A percentile compares a stretch with the other conserved stretches of the same genome.
Conservation (phyloP, 2,329 filamentous ascomycete species). For the Curvularia sp. region DNA sequence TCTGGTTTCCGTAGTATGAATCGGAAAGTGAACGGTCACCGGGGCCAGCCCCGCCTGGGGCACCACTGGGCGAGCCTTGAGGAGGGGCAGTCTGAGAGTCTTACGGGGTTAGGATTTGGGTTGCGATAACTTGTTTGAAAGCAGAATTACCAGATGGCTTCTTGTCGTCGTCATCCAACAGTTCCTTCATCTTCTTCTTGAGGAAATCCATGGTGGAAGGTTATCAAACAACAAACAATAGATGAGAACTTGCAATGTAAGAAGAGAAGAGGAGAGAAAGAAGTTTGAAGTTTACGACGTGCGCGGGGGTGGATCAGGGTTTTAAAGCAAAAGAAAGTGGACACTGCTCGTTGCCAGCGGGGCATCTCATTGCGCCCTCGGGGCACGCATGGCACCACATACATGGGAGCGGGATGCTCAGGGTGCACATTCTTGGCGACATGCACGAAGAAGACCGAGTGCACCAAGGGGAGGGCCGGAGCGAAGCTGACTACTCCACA, state of each 20-base stretch:
- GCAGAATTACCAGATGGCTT: conserved; percentile 37
- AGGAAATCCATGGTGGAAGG: conserved; percentile 52
- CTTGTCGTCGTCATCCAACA: conserved; percentile 51
- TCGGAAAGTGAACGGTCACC: conserved; percentile 33
- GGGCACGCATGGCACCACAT: conserved; percentile 10
- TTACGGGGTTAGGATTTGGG: conserved; percentile 1
- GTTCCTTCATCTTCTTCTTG: conserved; percentile 56
- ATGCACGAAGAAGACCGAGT: conserved; percentile 20
- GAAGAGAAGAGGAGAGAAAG: conserved; percentile 2
- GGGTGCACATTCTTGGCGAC: conserved; percentile 29
- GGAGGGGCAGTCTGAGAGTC: conserved; percentile 12
- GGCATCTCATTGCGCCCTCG: conserved; percentile 15
- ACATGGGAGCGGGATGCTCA: conserved; percentile 21
- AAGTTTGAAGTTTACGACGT: conserved; percentile 13
- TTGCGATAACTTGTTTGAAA: background rate
- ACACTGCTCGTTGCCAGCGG: conserved; percentile 20
- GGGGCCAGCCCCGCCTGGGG: conserved; percentile 25
- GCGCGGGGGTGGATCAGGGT: conserved; percentile 20
- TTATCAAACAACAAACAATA: conserved; percentile 2
- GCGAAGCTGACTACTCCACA: conserved; percentile 17
- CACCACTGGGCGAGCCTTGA: conserved; percentile 6
- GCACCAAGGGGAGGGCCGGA: conserved; percentile 19
- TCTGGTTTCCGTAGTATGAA: conserved; percentile 28
- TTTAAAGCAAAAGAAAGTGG: conserved; percentile 31
- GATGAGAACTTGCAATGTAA: background rate